Base-by-base conservation (phyloP, 805 yeast genomes). In the Wickerhamiella bombiphila region DNA sequence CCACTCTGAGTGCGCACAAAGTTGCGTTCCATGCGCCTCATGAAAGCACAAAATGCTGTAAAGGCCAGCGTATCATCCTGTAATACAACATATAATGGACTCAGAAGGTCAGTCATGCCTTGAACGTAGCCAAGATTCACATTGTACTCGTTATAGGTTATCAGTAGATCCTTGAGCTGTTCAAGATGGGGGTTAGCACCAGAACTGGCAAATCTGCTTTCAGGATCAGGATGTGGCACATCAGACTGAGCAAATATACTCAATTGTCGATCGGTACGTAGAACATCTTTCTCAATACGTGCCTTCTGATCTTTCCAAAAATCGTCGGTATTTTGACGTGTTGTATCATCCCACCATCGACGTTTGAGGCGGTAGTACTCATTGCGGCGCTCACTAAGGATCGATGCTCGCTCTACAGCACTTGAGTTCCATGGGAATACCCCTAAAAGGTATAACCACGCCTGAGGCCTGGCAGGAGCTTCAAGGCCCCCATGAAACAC, bases 11-110 rank as follows among this genome's bases (percentile, higher is more conserved):
- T 94, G 35, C 93, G 71, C 21, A 88, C 62, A 55, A 86, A 91
- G 57, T 91, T 91, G 37, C 96, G 68, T 56, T 88, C 96, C 96
- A 88, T 85, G 39, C 91, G 64, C 36, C 81, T 83, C 97, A 91
- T 88, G 47, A 82, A 81, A 29, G 74, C 72, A 2, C 72, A 67
- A 61, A 91, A 88, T 6, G 85, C 76, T 93, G 95, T 83, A 56
- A 91, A 91, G 4, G 94, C 66, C 18, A 83, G 51, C 0, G 76
- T 63, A 47, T 86, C 94, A 54, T 86, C 93, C 42, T 63, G 65
- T 22, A 64, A 46, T 48, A 63, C 51, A 4, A 64, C 68, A 55
- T 83, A 91, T 2, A 91, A 58, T 0, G 96, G 96, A 0, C 95
- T 79, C 26, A 91, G 61, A 36, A 91, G 62, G 57, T 91, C 99